Percentiles rank a stretch among this genome's conserved stretches.
Conservation (phyloP, 73 alveolate genomes). For the Stentor roeselii region DNA sequence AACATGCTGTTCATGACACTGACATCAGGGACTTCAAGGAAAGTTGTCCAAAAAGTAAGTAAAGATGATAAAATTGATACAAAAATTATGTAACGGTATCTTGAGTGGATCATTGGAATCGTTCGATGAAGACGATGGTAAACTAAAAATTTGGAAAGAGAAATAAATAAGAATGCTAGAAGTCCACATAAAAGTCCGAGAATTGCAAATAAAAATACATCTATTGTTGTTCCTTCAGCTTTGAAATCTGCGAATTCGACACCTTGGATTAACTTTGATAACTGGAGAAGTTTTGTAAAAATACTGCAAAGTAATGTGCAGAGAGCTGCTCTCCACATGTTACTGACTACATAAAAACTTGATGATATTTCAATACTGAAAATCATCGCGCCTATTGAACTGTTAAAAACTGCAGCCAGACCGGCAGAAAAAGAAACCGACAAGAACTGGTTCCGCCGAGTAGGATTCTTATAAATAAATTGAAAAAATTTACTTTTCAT, state of each 20-base stretch:
- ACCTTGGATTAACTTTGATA: not conserved
- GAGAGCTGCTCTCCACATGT: conserved; percentile 78
- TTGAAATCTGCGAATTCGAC: not conserved
- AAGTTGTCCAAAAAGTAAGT: not conserved
- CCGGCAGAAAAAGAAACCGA: conserved; percentile 91
- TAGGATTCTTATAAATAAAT: conserved; percentile 4
- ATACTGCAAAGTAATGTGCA: conserved; percentile 32
- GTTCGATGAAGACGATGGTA: not conserved
- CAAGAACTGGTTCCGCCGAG: conserved; percentile 60
- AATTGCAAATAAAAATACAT: not conserved
- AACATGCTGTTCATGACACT: not conserved
- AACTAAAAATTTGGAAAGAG: not conserved
- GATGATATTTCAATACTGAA: conserved; percentile 86
- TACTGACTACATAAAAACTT: conserved; percentile 77
- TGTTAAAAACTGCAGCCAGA: conserved; percentile 83
- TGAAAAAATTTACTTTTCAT: conserved; percentile 32
- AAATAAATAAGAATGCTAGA: not conserved
- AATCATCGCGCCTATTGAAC: conserved; percentile 88
- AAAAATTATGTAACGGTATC: not conserved
- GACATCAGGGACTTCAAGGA: not conserved
- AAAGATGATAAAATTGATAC: not conserved
- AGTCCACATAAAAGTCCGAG: not conserved
- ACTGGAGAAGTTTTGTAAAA: not conserved
- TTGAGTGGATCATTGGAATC: not conserved
- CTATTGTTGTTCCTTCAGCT: not conserved